Evolutionary conservation across 2,329 filamentous ascomycete species (phyloP).

Genomic region (Fusarium sp.): DNA sequence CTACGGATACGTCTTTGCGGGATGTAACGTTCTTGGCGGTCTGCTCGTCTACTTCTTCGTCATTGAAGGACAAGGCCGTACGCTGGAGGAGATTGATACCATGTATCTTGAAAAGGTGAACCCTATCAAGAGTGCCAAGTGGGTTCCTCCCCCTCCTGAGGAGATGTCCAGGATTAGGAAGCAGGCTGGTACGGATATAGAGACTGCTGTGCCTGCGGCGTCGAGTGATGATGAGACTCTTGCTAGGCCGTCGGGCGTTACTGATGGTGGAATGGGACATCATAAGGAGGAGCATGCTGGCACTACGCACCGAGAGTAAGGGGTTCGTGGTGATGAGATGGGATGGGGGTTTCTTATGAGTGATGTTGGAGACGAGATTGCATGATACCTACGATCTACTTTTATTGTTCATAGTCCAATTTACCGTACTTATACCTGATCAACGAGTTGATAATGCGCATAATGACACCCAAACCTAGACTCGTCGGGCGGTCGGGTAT

Average conservation of each 20-base stretch:
- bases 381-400: not conserved
- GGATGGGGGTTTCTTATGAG: not conserved
- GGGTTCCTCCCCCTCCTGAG: constrained; percentile 56
- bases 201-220: constrained; percentile 19
- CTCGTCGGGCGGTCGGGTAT: too few relatives aligned
- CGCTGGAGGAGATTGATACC: constrained; percentile 81
- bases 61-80: constrained; percentile 76
- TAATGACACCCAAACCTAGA: too few relatives aligned
- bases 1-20: constrained; percentile 81
- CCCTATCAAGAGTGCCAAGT: constrained; percentile 69
- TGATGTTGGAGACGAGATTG: not conserved
- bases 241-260: constrained; percentile 3
- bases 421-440: not conserved
- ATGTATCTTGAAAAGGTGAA: constrained; percentile 75
- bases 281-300: constrained; percentile 30
- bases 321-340: not conserved
- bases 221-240: constrained; percentile 33
- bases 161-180: constrained; percentile 54
- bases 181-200: constrained; percentile 53
- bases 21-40: constrained; percentile 71
- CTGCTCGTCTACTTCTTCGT: constrained; percentile 80
- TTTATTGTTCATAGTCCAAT: not conserved
- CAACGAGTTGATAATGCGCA: fast-evolving
- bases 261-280: not conserved
- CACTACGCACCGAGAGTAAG: constrained; percentile 18